These are phyloP conservation scores for Gossypium gossypioides DNA, from an alignment of 441 rosid species.

Conservation along the genomic window DNA sequence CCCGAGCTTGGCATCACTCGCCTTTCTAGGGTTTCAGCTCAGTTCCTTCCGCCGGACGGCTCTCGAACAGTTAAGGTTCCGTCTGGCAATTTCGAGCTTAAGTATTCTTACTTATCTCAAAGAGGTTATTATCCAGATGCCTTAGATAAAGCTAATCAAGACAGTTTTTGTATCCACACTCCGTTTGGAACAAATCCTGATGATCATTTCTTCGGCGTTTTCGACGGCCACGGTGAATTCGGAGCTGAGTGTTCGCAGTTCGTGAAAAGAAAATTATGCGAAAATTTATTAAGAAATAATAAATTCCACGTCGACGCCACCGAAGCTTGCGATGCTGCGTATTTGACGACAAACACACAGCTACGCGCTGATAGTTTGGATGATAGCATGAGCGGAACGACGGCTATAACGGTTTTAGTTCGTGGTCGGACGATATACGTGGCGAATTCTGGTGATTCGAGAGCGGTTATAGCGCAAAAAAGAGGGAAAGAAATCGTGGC, in stretches of 20 bases:
- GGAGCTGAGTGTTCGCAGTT: conserved; percentile 96
- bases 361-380: conserved; percentile 65
- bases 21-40: conserved; percentile 85
- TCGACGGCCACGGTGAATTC: conserved; percentile 92
- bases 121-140: conserved; percentile 97
- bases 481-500: conserved; percentile 72
- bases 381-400: conserved; percentile 98
- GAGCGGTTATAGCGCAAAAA: conserved; percentile 83
- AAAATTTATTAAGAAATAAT: conserved; percentile 63
- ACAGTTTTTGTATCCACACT: conserved; percentile 89
- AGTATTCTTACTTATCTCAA: conserved; percentile 75
- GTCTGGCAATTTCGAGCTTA: conserved; percentile 48
- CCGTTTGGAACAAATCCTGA: conserved; percentile 62
- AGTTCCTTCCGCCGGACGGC: conserved; percentile 85
- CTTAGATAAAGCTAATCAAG: conserved; percentile 90
- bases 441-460: conserved; percentile 87
- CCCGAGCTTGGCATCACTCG: conserved; percentile 69
- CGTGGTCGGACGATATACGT: conserved; percentile 76
- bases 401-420: conserved; percentile 85
- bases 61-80: conserved; percentile 61
- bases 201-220: conserved; percentile 90
- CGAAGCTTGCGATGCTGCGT: conserved; percentile 69
- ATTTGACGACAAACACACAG: conserved; percentile 63
- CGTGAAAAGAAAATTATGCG: conserved; percentile 67
- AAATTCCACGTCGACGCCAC: conserved; percentile 64